Evolutionary conservation across 1,139 yeast species (phyloP).

Genomic region (Saccharomycopsis hybrid): DNA sequence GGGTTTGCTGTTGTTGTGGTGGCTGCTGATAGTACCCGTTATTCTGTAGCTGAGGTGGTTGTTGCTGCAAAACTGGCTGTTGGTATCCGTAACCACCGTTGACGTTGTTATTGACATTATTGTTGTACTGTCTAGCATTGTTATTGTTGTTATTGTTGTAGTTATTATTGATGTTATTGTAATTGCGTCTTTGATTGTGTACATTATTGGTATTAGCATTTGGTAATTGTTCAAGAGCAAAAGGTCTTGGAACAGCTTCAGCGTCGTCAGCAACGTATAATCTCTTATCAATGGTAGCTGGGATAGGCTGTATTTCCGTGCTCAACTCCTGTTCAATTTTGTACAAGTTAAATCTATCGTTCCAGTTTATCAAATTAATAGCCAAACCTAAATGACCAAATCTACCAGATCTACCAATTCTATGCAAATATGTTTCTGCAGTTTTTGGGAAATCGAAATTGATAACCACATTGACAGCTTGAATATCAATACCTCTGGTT

Average conservation of each 20-base stretch:
- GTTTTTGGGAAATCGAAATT: conserved; percentile 98
- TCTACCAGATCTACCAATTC: conserved; percentile 99
- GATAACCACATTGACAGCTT: conserved; percentile 96
- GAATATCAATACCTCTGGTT: conserved; percentile 98
- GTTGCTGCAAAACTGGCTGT: conserved; percentile 1
- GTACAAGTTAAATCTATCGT: conserved; percentile 87
- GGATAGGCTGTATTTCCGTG: conserved; percentile 95
- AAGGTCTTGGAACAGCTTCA: conserved; percentile 77
- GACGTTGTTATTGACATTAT: no score
- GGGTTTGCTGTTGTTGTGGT: not conserved
- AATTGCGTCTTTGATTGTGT: conserved; percentile 19
- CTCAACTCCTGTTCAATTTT: conserved; percentile 97
- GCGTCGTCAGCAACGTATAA: conserved; percentile 83
- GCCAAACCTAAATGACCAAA: conserved; percentile 98
- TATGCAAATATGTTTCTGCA: conserved; percentile 94
- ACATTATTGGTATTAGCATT: conserved; percentile 25
- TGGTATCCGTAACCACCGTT: not conserved
- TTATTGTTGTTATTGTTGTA: conserved; percentile 26
- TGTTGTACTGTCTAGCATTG: not conserved
- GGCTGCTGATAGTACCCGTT: not conserved
- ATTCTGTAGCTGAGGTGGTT: not conserved
- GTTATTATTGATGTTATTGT: no score
- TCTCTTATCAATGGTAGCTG: conserved; percentile 79
- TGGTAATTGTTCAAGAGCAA: conserved; percentile 51
- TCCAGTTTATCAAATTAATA: conserved; percentile 93